A percentile compares a stretch with the other conserved stretches of the same genome.
phyloP scores from a whole-genome alignment of 768 basidiomycete genomes.

The Thelephora ganbajun region DNA sequence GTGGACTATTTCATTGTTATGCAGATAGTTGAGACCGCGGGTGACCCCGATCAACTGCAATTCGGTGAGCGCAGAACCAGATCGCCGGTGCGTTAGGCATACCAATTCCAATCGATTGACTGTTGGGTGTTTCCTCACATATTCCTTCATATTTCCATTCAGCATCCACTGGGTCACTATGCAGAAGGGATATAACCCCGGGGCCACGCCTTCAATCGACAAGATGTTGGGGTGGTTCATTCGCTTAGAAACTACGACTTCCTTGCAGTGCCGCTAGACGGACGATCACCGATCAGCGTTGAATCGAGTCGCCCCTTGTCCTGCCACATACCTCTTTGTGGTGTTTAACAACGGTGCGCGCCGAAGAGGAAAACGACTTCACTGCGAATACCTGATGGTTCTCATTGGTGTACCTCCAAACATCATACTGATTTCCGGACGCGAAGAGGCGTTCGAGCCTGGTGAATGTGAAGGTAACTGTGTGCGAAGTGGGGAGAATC shows the following conservation, averaged over 20 bases:
- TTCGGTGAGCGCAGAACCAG: neutral
- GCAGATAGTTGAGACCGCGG: conserved; percentile 1
- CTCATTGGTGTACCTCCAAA: too few relatives aligned
- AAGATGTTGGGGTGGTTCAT: neutral
- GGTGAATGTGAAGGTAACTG: neutral
- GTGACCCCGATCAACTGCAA: conserved; percentile 2
- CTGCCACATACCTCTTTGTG: neutral
- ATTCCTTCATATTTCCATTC: conserved; percentile 2
- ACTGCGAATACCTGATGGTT: neutral
- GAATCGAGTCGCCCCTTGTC: too few relatives aligned
- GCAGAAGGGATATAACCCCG: too few relatives aligned
- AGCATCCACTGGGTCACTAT: conserved; percentile 2
- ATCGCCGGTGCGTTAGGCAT: neutral
- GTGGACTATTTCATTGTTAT: too few relatives aligned
- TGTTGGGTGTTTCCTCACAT: neutral
- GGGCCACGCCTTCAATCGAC: neutral
- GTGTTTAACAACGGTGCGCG: too few relatives aligned
- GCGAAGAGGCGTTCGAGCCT: neutral
- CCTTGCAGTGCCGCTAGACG: neutral
- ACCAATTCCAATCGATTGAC: too few relatives aligned
- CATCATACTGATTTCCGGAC: neutral
- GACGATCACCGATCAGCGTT: too few relatives aligned
- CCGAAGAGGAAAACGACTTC: too few relatives aligned
- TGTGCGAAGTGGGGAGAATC: neutral
- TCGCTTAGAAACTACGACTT: neutral